Evolutionary conservation across 306 rosid genomes (phyloP), one percentile per base, ranked within the genome.

Genomic region (Ormosia semicastrata): DNA sequence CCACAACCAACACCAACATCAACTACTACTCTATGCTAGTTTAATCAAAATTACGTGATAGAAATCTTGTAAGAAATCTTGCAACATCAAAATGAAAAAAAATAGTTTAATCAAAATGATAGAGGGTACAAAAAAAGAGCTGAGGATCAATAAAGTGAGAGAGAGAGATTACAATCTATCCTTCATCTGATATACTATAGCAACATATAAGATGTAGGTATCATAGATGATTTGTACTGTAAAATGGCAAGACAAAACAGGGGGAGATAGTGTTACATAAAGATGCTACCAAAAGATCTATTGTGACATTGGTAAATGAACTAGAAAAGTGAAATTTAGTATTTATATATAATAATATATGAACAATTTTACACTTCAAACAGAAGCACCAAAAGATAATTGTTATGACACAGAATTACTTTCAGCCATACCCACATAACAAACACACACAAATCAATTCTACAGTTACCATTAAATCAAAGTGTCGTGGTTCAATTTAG

Each of bases 201-300:
- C 94, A 92, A 74, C 15, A 67, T 57, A 46, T 82, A 37, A 93
- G 80, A 36, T 81, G 88, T 5, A 89, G 82, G 34, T 89, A 65
- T 54, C 13, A 84, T 17, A 91, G 83, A 60, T 72, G 53, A 63
- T 85, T 80, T 58, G 91, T 67, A 32, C 97, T 94, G 89, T 63
- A 75, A 62, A 9, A 62, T 52, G 57, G 57, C 3, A 73, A 69
- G 64, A 60, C 44, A 82, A 14, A 39, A 47, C 59, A 63, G 4
- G 32, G 49, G 57, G 40, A 33, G 29, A 53, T 47, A 36, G 15
- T 36, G 69, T 82, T 72, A 76, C 36, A 81, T 5, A 43, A 6
- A 18, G 66, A 77, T 65, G 67, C 50, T 18, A 33, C 75, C 73
- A 46, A 78, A 15, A 75, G 46, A 75, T 64, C 39, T 7, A 58